Evolutionary conservation across 352 stramenopile genomes (phyloP), one percentile per base, ranked within the genome.

Genomic region (Elongisporangium undulatum): DNA sequence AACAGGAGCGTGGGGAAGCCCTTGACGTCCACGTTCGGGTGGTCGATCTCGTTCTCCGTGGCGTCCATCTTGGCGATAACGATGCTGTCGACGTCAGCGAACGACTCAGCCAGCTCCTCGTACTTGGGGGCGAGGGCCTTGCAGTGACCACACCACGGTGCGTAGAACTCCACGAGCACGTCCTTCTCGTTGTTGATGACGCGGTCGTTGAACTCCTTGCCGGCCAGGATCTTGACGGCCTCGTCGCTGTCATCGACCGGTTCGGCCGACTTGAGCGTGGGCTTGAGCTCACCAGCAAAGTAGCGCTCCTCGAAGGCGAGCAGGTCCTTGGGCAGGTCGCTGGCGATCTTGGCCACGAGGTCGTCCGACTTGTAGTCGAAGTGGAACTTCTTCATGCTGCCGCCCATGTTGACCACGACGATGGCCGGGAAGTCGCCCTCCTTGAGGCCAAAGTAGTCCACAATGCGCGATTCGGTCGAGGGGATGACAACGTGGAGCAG

Each of bases 61-160:
- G 92, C 81, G 69, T 98, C 95, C 71, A 98, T 98, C 90, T 98
- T 98, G 63, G 85, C 94, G 66, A 98, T 97, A 48, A 98, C 60
- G 49, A 98, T 88, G 64, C 81, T 93, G 62, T 97, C 85, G 29
- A 97, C 88, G 56, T 96, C 80, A 2, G 84, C 78, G 61, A 96
- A 97, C 53, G 78, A 83, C 70, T 94, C 85, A 21, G 85, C 90
- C 55, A 97, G 75, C 72, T 96, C 88, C 63, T 96, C 88, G 72
- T 95, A 97, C 71, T 90, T 91, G 51, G 92, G 92, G 10, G 85
- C 88, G 19, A 98, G 79, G n/a, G 80, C 65, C 79, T 79, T 96
- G 69, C 79, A 96, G 74, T 96, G 87, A 16, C 83, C 85, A 67
- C 87, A 96, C 80, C 81, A 94, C n/a, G 85, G 85, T 7, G 87